Conservation (phyloP, 441 rosid genomes). For the Dalechampia spathulata region DNA sequence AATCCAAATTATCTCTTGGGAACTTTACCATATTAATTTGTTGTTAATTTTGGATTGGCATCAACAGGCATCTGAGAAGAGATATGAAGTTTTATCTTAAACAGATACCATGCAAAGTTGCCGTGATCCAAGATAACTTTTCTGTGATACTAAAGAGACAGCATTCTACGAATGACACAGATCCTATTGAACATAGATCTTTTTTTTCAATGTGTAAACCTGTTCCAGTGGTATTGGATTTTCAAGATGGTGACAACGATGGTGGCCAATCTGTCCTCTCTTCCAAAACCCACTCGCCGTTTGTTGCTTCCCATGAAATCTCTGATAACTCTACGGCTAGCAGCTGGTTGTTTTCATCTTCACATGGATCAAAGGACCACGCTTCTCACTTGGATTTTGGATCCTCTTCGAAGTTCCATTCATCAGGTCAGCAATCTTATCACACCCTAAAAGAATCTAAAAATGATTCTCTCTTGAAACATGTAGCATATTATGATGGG, state of each 20-base stretch:
- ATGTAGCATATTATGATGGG: too few relatives aligned
- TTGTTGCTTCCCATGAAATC: constrained; percentile 12
- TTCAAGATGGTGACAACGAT: constrained; percentile 6
- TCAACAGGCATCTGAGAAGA: constrained; percentile 43
- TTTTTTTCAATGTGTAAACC: constrained; percentile 33
- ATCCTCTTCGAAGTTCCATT: constrained; percentile 14
- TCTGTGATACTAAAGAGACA: constrained; percentile 25
- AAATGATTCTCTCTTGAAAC: too few relatives aligned
- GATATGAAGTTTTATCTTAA: constrained; percentile 37
- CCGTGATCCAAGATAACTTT: constrained; percentile 36
- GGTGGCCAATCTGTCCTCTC: constrained; percentile 13
- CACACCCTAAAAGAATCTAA: too few relatives aligned
- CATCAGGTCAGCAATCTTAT: constrained; percentile 21
- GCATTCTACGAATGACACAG: constrained; percentile 15
- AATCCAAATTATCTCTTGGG: too few relatives aligned
- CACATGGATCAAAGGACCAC: constrained; percentile 7
- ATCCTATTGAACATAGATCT: constrained; percentile 19
- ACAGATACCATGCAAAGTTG: constrained; percentile 48
- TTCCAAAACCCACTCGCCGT: constrained; percentile 12
- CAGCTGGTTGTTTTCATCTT: constrained; percentile 11
- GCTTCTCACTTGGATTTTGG: constrained; percentile 17
- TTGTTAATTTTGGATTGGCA: not conserved
- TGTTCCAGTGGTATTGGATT: constrained; percentile 17
- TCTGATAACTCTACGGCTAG: constrained; percentile 3
- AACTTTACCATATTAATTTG: too few relatives aligned